Conservation (phyloP, 108 stramenopile genomes). For the Stephanodiscus minutulus region DNA sequence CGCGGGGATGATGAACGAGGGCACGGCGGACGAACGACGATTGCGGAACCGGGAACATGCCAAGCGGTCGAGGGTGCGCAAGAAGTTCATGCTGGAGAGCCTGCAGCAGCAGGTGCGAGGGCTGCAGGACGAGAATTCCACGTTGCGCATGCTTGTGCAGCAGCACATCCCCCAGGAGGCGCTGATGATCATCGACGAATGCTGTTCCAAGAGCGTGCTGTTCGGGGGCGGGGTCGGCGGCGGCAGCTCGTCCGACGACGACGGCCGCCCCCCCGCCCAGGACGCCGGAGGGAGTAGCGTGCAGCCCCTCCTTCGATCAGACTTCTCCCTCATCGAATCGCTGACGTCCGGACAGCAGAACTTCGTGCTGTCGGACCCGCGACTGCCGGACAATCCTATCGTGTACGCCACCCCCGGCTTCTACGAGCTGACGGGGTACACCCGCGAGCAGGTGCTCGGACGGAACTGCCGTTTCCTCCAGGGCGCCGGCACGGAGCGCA, state of each 20-base stretch:
- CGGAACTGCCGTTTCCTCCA: conserved; percentile 98
- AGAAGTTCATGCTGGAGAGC: conserved; percentile 98
- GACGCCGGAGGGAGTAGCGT: conserved; percentile 18
- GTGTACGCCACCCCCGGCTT: conserved; percentile 92
- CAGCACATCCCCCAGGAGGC: conserved; percentile 83
- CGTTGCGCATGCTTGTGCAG: conserved; percentile 77
- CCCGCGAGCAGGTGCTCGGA: conserved; percentile 91
- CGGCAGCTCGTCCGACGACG: background rate
- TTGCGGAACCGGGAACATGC: conserved; percentile 97
- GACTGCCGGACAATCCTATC: conserved; percentile 96
- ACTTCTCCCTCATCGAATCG: conserved; percentile 83
- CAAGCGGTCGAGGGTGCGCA: conserved; percentile 94
- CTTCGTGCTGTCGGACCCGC: conserved; percentile 94
- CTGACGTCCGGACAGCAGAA: conserved; percentile 84
- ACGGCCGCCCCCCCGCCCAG: background rate
- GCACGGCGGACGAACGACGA: conserved; percentile 76
- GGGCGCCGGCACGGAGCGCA: conserved; percentile 93
- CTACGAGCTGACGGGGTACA: conserved; percentile 95
- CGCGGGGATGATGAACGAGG: conserved; percentile 32
- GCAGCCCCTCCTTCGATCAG: conserved; percentile 62
- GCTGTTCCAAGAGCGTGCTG: conserved; percentile 71
- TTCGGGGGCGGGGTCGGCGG: conserved; percentile 46
- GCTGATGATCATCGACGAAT: conserved; percentile 75
- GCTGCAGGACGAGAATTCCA: conserved; percentile 91
- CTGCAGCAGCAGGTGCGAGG: conserved; percentile 90